These are phyloP conservation scores for Fusarium odoratissimum DNA, from an alignment of 2,329 filamentous ascomycete species.

Conservation along the genomic window DNA sequence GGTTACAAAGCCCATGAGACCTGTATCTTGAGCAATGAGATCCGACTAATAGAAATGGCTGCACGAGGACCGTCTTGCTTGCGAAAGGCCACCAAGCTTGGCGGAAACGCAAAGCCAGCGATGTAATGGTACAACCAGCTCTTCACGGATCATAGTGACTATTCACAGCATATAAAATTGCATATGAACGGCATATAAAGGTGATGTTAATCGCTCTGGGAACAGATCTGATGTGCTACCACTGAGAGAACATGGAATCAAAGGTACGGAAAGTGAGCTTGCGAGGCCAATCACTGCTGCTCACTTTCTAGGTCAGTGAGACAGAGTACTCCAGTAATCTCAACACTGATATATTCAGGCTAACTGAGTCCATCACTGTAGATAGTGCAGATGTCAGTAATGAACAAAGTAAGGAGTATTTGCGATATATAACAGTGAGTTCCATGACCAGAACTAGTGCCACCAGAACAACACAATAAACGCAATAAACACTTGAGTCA, in stretches of 20 bases:
- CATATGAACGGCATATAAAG: accelerated
- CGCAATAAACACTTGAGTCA: accelerated
- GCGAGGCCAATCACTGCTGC: background rate
- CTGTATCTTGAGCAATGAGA: no score
- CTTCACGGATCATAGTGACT: background rate
- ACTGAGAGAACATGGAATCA: background rate
- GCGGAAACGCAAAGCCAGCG: no score
- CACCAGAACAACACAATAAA: background rate
- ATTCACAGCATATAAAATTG: background rate
- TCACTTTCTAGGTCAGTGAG: background rate
- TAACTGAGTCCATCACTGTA: background rate
- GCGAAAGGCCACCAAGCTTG: background rate
- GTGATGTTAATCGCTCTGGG: background rate
- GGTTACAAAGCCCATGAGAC: no score
- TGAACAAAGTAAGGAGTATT: background rate
- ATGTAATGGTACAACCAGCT: accelerated
- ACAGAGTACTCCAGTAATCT: no score
- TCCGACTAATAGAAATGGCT: no score
- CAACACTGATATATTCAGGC: accelerated
- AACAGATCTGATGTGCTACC: accelerated
- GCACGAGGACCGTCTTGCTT: background rate
- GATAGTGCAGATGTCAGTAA: background rate
- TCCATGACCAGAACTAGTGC: background rate
- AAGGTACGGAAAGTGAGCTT: background rate
- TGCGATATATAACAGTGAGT: background rate